phyloP scores from a whole-genome alignment of 192 early-diverging fungal genomes.

The Coemansia sp. region DNA sequence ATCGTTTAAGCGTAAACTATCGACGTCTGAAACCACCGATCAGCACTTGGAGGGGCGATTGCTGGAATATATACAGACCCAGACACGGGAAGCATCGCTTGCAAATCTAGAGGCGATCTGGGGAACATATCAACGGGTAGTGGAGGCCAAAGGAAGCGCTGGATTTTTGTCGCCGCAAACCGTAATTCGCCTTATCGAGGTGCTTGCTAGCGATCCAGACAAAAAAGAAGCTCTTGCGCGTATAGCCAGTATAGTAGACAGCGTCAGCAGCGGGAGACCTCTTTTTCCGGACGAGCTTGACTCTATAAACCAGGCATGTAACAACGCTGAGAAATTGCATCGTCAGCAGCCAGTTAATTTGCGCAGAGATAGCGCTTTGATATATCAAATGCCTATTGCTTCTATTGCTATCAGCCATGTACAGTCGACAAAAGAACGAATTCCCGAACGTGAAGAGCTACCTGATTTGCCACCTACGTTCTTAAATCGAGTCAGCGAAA shows the following conservation, averaged over 20 bases:
- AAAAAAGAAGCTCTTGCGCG: slow-evolving; percentile 22
- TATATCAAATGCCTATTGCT: neutral
- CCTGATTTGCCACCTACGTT: neutral
- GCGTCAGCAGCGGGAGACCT: slow-evolving; percentile 10
- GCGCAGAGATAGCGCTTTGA: neutral
- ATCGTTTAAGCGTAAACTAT: neutral
- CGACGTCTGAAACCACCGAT: neutral
- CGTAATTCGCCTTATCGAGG: slow-evolving; percentile 24
- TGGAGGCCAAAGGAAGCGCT: neutral
- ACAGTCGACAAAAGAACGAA: neutral
- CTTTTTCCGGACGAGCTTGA: slow-evolving; percentile 23
- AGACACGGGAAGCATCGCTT: slow-evolving; percentile 13
- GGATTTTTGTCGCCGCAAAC: slow-evolving; percentile 17
- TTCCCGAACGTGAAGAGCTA: slow-evolving; percentile 1
- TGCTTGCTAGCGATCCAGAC: slow-evolving; percentile 31
- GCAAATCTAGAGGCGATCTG: slow-evolving; percentile 33
- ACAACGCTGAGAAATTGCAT: slow-evolving; percentile 5
- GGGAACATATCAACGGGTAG: slow-evolving; percentile 27
- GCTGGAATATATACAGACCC: neutral
- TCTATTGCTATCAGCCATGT: neutral
- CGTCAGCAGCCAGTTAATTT: neutral
- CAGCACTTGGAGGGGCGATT: neutral
- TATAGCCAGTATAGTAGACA: slow-evolving; percentile 11
- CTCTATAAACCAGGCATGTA: slow-evolving; percentile 22
- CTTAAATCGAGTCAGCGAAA: neutral